Conservation (phyloP, 331 rosid genomes). For the Ulmus americana region DNA sequence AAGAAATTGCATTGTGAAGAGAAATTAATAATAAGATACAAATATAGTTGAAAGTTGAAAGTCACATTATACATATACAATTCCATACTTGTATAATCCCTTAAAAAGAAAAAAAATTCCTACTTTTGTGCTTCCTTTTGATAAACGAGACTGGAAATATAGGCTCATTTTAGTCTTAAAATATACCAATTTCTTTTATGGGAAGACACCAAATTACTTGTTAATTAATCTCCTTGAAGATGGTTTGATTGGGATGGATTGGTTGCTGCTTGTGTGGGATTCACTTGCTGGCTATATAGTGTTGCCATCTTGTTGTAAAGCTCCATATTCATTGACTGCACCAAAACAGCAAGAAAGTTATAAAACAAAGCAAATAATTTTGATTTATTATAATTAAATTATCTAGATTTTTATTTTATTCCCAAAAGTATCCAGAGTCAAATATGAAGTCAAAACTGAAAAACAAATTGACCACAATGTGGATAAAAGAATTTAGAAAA, state of each 20-base stretch:
- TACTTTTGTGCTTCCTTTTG: slow-evolving; percentile 1
- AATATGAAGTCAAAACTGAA: too few species aligned
- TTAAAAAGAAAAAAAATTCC: too few species aligned
- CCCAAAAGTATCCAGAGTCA: too few species aligned
- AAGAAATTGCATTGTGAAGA: neutral
- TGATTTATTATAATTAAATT: too few species aligned
- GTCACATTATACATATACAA: neutral
- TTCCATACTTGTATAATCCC: neutral
- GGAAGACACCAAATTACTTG: neutral
- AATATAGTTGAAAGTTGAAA: neutral
- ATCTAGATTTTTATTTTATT: too few species aligned
- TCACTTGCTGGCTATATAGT: slow-evolving; percentile 43
- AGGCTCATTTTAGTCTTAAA: too few species aligned
- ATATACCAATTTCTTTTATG: too few species aligned
- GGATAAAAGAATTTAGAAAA: too few species aligned
- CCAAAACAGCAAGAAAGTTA: neutral
- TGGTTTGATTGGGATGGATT: slow-evolving; percentile 27
- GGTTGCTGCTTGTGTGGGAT: slow-evolving; percentile 25
- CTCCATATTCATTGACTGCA: slow-evolving; percentile 57
- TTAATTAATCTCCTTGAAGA: slow-evolving; percentile 19
- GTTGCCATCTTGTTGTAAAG: slow-evolving; percentile 53
- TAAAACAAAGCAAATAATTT: neutral
- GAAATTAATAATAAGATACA: neutral
- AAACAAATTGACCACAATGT: too few species aligned
- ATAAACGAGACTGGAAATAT: too few species aligned